phyloP scores from a whole-genome alignment of 495 filamentous ascomycete genomes.

The Neurospora tetraspora region DNA sequence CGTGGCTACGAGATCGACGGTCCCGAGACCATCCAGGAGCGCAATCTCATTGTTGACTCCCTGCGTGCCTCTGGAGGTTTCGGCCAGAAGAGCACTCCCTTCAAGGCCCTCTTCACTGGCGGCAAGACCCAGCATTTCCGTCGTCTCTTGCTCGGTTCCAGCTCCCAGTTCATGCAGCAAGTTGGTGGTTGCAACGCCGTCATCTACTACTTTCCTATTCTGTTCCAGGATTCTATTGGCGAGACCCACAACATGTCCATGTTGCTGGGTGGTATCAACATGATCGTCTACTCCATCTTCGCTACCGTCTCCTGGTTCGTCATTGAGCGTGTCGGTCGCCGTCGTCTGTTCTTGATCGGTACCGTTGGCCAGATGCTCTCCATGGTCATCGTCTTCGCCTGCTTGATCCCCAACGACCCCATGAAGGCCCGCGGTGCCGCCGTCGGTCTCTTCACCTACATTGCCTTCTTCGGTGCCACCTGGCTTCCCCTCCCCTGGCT shows the following conservation, averaged over 20 bases:
- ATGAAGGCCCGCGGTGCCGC: constrained; percentile 56
- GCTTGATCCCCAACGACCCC: constrained; percentile 49
- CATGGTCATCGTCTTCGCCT: constrained; percentile 69
- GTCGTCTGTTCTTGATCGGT: constrained; percentile 61
- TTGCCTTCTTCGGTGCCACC: constrained; percentile 64
- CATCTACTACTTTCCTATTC: constrained; percentile 75
- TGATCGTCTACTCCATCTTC: constrained; percentile 70
- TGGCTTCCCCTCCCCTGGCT: constrained; percentile 65
- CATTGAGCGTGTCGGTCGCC: constrained; percentile 62
- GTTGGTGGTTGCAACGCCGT: constrained; percentile 67
- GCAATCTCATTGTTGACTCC: constrained; percentile 53
- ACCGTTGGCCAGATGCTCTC: constrained; percentile 57
- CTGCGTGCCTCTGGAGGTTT: constrained; percentile 51
- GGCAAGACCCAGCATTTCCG: constrained; percentile 59
- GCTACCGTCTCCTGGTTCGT: constrained; percentile 73
- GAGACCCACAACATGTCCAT: constrained; percentile 50
- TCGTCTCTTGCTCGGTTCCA: constrained; percentile 49
- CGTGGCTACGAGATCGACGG: constrained; percentile 48
- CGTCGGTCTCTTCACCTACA: constrained; percentile 72
- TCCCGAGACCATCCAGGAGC: constrained; percentile 45
- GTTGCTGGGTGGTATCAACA: constrained; percentile 69
- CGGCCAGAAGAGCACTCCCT: constrained; percentile 42
- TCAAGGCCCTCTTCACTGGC: constrained; percentile 46
- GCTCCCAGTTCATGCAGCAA: constrained; percentile 70
- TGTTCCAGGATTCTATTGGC: constrained; percentile 57